phyloP scores from a whole-genome alignment of 176 grass and related monocot genomes.

The Cenchrus purpureus region DNA sequence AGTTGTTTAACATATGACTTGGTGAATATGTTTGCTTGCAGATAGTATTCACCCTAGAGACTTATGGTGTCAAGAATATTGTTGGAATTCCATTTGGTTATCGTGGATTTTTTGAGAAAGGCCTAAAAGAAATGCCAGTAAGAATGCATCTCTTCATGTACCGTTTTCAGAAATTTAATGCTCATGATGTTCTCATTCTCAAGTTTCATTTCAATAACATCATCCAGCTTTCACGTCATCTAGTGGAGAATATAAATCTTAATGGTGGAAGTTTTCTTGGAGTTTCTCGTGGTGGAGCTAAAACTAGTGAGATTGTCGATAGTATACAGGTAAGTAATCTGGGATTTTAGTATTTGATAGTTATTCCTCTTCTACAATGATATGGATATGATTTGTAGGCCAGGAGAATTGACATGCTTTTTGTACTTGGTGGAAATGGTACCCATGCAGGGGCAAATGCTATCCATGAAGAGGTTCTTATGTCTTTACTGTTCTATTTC shows the following conservation, averaged over 20 bases:
- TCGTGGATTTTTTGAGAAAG: conserved; percentile 88
- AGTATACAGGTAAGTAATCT: conserved; percentile 69
- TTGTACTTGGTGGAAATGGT: conserved; percentile 96
- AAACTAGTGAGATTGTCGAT: conserved; percentile 87
- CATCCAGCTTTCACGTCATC: conserved; percentile 74
- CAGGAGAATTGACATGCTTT: conserved; percentile 90
- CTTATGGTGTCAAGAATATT: conserved; percentile 95
- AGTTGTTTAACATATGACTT: not conserved
- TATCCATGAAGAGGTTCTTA: conserved; percentile 85
- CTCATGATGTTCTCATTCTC: not conserved
- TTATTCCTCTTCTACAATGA: not conserved
- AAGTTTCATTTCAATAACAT: conserved; percentile 27
- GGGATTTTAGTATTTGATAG: not conserved
- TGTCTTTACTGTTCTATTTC: not conserved
- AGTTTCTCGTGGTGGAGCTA: conserved; percentile 88
- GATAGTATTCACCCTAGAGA: conserved; percentile 97
- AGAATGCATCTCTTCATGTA: conserved; percentile 19
- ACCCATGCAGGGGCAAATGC: conserved; percentile 94
- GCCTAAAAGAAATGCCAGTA: conserved; percentile 84
- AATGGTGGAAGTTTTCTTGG: conserved; percentile 92
- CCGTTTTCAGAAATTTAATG: conserved; percentile 7
- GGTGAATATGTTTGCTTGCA: conserved; percentile 38
- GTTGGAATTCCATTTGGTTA: conserved; percentile 91
- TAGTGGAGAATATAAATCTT: conserved; percentile 98
- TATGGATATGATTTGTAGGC: conserved; percentile 50